These are phyloP conservation scores for Chionographis japonica DNA, from an alignment of 106 monocot genomes.

Conservation along the genomic window DNA sequence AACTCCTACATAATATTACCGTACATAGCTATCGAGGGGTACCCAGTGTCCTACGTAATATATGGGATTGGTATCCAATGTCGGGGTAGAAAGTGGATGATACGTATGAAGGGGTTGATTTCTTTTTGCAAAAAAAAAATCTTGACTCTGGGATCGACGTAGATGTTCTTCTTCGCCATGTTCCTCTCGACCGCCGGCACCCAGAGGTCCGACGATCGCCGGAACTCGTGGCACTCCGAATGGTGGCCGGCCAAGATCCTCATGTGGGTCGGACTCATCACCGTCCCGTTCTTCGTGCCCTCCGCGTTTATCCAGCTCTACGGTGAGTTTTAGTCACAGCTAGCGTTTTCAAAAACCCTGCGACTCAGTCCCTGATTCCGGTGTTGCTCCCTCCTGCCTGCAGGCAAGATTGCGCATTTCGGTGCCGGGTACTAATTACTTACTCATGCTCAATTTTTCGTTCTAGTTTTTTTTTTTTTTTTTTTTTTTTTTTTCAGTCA, in stretches of 20 bases:
- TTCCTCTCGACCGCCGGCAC: conserved; percentile 65
- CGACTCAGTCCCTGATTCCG: too few relatives aligned
- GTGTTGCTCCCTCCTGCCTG: background rate
- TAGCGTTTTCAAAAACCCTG: too few relatives aligned
- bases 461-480: background rate
- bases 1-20: too few relatives aligned
- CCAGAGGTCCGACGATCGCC: conserved; percentile 41
- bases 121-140: too few relatives aligned
- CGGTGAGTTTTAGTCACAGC: conserved; percentile 35
- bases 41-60: too few relatives aligned
- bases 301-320: conserved; percentile 64
- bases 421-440: conserved; percentile 64
- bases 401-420: conserved; percentile 82
- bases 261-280: conserved; percentile 59
- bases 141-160: background rate
- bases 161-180: conserved; percentile 88
- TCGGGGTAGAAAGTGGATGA: too few relatives aligned
- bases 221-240: conserved; percentile 83
- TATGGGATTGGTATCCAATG: too few relatives aligned
- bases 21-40: too few relatives aligned
- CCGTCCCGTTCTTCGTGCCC: conserved; percentile 66
- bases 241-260: conserved; percentile 79
- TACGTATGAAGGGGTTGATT: too few relatives aligned
- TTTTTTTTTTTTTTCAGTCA: background rate
- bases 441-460: background rate